These are phyloP conservation scores for Gastrodia elata DNA, from an alignment of 106 monocot genomes.

Conservation along the genomic window DNA sequence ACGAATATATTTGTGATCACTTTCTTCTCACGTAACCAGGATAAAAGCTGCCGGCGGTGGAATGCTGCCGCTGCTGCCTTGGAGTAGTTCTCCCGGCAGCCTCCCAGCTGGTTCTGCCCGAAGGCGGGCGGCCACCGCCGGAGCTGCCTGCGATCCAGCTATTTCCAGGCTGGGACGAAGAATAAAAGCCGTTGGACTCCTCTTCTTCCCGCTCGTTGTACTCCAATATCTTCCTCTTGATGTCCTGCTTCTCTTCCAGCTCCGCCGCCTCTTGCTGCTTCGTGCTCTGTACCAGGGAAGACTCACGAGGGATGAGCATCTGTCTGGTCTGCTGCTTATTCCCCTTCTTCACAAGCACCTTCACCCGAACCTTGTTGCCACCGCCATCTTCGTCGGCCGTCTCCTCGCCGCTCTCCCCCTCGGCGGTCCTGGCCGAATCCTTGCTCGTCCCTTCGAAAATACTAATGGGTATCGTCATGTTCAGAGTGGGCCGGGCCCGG, in stretches of 20 bases:
- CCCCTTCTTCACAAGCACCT: constrained; percentile 84
- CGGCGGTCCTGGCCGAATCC: constrained; percentile 33
- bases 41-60: constrained; percentile 45
- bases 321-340: constrained; percentile 94
- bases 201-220: constrained; percentile 98
- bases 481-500: constrained; percentile 55
- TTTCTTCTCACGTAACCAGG: constrained; percentile 63
- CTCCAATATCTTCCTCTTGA: constrained; percentile 85
- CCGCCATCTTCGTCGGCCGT: constrained; percentile 71
- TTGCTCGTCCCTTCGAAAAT: constrained; percentile 79
- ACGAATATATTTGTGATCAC: no score
- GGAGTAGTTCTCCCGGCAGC: constrained; percentile 25
- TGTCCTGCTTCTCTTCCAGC: constrained; percentile 87
- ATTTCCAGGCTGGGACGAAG: constrained; percentile 22
- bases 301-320: constrained; percentile 79
- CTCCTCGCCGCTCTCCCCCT: constrained; percentile 88
- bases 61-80: constrained; percentile 29
- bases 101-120: constrained; percentile 58
- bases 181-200: constrained; percentile 48
- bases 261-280: constrained; percentile 86
- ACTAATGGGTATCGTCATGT: constrained; percentile 97
- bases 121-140: constrained; percentile 14
- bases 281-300: constrained; percentile 78
- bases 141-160: constrained; percentile 43
- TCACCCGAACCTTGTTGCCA: constrained; percentile 59